Evolutionary conservation across 169 alveolate species (phyloP), one percentile per base, ranked within the genome.

Genomic region (Plasmodium inui): DNA sequence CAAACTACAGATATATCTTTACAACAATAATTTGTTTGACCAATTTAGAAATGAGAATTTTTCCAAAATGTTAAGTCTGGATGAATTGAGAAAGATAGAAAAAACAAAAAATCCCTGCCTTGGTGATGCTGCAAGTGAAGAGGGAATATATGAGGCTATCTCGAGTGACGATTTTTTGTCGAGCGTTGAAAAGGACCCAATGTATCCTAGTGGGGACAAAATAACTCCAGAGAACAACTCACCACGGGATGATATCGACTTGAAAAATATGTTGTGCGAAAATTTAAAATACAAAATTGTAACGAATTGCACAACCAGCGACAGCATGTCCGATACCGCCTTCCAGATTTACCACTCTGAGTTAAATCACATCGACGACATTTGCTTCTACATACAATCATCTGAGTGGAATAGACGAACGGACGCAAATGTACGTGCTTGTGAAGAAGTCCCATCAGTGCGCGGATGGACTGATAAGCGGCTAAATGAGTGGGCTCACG

Each of bases 261-360:
- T 90, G 82, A 81, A 70, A 44, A 90, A 70, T 12, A 90, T 80
- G 34, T 71, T 90, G 28, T 96, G 98, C 72, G 96, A 95, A 73
- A 94, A 94, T 85, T 88, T 96, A 72, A 96, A 96, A 93, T 85
- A 89, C 55, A 96, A 94, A 82, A 96, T 96, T 30, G 96, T 96
- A 39, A 86, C 96, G 17, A 92, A 95, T 89, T 96, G 98, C 57
- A 96, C 98, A 37, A 80, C 81, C 67, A 88, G 83, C 32, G 46
- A 73, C 2, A 86, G 93, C 84, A 95, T 96, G 97, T 95, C 98
- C 0, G 98, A 96, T 74, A 83, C 97, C 9, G 98, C 98, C 30
- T 96, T 96, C 84, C 98, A 96, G 79, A 96, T 96, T 89, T 96
- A 95, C 71, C 98, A 96, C 89, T 89, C 98, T 1, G 97, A 96